phyloP scores from a whole-genome alignment of 1,139 yeast species.

The Hemisphaericaspora lyxosophila region DNA sequence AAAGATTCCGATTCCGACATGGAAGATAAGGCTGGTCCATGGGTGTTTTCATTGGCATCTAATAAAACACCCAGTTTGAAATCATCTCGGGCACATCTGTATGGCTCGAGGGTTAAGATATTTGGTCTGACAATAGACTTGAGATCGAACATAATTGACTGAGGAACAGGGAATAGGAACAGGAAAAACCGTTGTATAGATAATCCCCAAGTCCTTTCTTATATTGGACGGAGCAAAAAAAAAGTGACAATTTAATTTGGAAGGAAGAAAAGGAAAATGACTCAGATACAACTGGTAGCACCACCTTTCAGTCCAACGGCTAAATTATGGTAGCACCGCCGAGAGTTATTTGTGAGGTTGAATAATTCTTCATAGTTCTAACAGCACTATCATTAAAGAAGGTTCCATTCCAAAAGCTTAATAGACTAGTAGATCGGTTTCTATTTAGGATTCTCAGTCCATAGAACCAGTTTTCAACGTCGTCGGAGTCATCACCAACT shows the following conservation, averaged over 20 bases:
- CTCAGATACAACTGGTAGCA: no score
- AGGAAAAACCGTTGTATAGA: no score
- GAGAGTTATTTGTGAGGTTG: conserved; percentile 14
- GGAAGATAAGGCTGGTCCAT: conserved; percentile 70
- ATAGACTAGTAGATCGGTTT: conserved; percentile 1
- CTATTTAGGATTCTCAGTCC: neutral
- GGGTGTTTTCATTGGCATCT: conserved; percentile 96
- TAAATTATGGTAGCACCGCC: no score
- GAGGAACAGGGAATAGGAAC: no score
- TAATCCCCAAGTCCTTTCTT: no score
- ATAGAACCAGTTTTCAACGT: neutral
- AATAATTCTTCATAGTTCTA: conserved; percentile 11
- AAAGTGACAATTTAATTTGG: no score
- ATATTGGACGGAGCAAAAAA: no score
- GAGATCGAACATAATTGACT: conserved; percentile 56
- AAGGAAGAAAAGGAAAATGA: no score
- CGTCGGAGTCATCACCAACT: conserved; percentile 1
- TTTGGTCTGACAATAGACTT: conserved; percentile 76
- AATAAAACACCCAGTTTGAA: conserved; percentile 80
- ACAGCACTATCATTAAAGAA: conserved; percentile 12
- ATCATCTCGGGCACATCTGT: conserved; percentile 94
- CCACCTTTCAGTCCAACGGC: no score
- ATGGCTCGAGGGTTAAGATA: conserved; percentile 77
- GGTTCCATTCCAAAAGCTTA: conserved; percentile 11
- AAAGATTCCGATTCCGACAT: conserved; percentile 24